Percentiles rank a stretch among this genome's conserved stretches.
Conservation (phyloP, 2,329 filamentous ascomycete genomes). For the Colletotrichum ledebouriae region DNA sequence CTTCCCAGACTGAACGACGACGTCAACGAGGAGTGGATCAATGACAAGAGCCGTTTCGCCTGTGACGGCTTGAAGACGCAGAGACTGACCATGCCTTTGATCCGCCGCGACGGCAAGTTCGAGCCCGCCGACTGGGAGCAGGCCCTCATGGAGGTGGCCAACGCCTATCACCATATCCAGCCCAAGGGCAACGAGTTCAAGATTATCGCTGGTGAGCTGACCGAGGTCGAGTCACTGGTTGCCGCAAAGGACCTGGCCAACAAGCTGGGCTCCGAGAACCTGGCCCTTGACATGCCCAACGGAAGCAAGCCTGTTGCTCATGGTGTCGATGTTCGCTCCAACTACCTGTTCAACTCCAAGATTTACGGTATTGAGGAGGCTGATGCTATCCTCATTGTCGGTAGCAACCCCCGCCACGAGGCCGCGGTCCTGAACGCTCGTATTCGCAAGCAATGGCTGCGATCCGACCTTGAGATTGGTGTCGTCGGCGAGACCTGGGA, state of each 20-base stretch:
- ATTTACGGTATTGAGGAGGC: constrained; percentile 95
- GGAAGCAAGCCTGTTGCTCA: constrained; percentile 89
- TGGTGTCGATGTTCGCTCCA: constrained; percentile 92
- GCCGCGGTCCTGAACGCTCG: constrained; percentile 95
- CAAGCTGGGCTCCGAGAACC: constrained; percentile 94
- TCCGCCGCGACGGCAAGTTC: constrained; percentile 91
- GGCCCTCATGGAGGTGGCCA: constrained; percentile 87
- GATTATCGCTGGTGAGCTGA: constrained; percentile 89
- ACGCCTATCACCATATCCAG: constrained; percentile 82
- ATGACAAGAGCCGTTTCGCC: constrained; percentile 97
- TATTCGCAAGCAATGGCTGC: constrained; percentile 97
- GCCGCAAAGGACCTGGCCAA: constrained; percentile 98
- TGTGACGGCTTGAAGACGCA: constrained; percentile 98
- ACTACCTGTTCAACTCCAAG: constrained; percentile 96
- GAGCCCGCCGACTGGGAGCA: constrained; percentile 96
- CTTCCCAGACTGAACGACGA: constrained; percentile 95
- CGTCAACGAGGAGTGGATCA: constrained; percentile 99
- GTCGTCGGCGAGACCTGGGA: constrained; percentile 92
- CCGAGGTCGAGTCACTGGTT: constrained; percentile 92
- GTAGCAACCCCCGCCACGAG: constrained; percentile 95
- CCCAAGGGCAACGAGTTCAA: constrained; percentile 97
- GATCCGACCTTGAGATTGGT: constrained; percentile 93
- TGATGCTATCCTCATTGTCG: constrained; percentile 90
- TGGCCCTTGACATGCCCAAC: constrained; percentile 89
- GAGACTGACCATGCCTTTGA: constrained; percentile 90